Evolutionary conservation across 2,329 filamentous ascomycete species (phyloP).

Genomic region (Xylaria sp.): DNA sequence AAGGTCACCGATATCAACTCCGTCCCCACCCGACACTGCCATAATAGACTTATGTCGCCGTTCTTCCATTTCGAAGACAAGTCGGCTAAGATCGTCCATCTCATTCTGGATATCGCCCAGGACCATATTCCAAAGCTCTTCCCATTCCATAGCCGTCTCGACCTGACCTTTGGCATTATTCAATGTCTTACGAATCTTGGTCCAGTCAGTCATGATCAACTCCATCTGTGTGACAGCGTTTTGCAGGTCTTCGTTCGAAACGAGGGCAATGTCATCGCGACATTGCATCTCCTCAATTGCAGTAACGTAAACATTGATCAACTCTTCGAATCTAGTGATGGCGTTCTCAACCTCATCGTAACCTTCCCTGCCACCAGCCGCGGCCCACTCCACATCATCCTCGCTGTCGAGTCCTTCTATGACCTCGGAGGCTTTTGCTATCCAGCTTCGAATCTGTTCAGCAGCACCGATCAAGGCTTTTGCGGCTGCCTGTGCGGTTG

Average conservation of each 20-base stretch:
- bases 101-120: conserved; percentile 93
- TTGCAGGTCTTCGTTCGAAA: conserved; percentile 77
- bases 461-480: conserved; percentile 86
- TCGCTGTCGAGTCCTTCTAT: conserved; percentile 90
- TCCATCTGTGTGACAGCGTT: conserved; percentile 90
- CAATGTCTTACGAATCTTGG: conserved; percentile 79
- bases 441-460: conserved; percentile 94
- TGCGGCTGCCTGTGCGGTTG: conserved; percentile 84
- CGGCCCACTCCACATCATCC: conserved; percentile 98
- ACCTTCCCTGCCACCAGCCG: conserved; percentile 83
- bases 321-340: conserved; percentile 83
- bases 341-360: conserved; percentile 77
- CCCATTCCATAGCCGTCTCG: conserved; percentile 98
- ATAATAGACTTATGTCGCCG: conserved; percentile 83
- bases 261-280: conserved; percentile 77
- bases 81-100: conserved; percentile 77
- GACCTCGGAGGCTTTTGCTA: conserved; percentile 89
- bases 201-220: conserved; percentile 83
- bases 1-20: conserved; percentile 84
- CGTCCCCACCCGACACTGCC: conserved; percentile 68
- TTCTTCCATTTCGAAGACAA: conserved; percentile 99
- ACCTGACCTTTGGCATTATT: conserved; percentile 88
- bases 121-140: conserved; percentile 94
- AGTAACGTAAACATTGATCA: conserved; percentile 91
- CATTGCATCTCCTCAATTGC: conserved; percentile 93